Evolutionary conservation across 495 filamentous ascomycete genomes (phyloP).

Genomic region (Terfezia boudieri): DNA sequence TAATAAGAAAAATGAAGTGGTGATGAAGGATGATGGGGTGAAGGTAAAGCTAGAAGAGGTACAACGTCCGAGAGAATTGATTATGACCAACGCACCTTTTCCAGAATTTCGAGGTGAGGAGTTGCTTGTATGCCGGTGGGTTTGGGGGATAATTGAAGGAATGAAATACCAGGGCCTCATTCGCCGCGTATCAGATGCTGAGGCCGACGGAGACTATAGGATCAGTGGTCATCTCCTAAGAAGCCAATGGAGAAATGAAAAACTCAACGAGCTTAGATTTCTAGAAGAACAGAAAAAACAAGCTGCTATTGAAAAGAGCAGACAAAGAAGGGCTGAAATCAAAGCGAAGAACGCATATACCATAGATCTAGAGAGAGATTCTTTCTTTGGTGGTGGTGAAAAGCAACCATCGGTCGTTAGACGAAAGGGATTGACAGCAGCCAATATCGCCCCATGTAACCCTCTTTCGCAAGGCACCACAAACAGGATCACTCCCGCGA

Average conservation of each 20-base stretch:
- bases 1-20: constrained; percentile 15
- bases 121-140: background rate
- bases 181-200: constrained; percentile 13
- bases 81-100: constrained; percentile 15
- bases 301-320: background rate
- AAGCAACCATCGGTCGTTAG: background rate
- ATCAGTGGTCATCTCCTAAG: constrained; percentile 8
- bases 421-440: background rate
- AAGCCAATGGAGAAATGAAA: constrained; percentile 9
- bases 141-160: constrained; percentile 8
- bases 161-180: constrained; percentile 10
- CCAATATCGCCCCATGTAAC: background rate
- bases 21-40: constrained; percentile 4
- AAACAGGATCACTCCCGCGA: background rate
- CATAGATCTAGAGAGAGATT: background rate
- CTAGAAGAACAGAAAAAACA: background rate
- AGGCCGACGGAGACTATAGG: constrained; percentile 13
- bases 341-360: background rate
- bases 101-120: background rate
- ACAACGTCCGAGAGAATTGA: constrained; percentile 8
- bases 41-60: constrained; percentile 5
- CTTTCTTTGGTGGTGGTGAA: background rate
- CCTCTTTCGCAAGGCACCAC: background rate
- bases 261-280: background rate
- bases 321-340: background rate